Conservation (phyloP, 148 eudicot species). For the Nyssa sinensis region DNA sequence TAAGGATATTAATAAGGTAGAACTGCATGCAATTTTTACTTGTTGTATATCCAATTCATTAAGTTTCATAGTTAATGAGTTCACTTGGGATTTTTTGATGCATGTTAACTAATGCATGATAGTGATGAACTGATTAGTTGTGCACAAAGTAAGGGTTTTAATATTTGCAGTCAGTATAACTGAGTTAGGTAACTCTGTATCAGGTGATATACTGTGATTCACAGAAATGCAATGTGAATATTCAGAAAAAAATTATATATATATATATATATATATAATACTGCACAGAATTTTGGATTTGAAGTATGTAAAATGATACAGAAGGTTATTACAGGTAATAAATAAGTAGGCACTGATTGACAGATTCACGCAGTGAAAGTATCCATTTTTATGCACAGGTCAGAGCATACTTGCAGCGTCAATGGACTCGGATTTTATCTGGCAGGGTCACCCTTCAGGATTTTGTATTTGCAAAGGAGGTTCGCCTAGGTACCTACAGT, state of each 20-base stretch:
- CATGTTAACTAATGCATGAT: not conserved
- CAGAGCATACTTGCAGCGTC: slow-evolving; percentile 67
- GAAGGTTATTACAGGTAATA: not conserved
- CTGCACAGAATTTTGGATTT: not conserved
- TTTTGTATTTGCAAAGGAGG: slow-evolving; percentile 97
- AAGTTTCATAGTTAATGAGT: not conserved
- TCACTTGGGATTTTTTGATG: not conserved
- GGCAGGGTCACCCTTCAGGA: slow-evolving; percentile 80
- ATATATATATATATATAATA: not conserved
- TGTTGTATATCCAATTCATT: not conserved
- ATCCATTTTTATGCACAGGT: slow-evolving; percentile 44
- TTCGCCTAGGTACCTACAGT: slow-evolving; percentile 87
- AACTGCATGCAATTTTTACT: not conserved
- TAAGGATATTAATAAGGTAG: slow-evolving; percentile 65
- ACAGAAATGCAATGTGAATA: not conserved
- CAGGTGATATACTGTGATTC: not conserved
- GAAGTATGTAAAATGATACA: not conserved
- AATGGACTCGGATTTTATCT: slow-evolving; percentile 82
- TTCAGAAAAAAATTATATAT: not conserved
- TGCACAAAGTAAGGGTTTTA: not conserved
- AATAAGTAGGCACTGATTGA: not conserved
- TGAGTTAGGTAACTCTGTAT: not conserved
- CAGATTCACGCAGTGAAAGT: not conserved
- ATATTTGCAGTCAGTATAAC: not conserved
- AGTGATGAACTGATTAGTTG: not conserved